Conservation (phyloP, 768 basidiomycete genomes). For the Postia placenta region DNA sequence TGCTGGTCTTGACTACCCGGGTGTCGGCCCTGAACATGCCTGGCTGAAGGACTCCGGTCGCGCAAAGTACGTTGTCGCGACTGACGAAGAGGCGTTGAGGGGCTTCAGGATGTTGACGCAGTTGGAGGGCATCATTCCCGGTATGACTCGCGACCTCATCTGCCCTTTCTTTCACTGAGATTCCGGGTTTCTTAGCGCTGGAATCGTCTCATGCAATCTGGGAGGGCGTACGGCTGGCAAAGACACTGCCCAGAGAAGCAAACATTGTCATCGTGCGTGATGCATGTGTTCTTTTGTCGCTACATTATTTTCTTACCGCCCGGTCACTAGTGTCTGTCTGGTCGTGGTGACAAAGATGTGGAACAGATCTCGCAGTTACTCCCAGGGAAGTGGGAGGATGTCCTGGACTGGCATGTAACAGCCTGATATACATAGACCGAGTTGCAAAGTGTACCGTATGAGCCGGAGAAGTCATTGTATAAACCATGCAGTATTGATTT, state of each 20-base stretch:
- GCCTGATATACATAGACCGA: not conserved
- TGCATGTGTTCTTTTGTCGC: slow-evolving; percentile 1
- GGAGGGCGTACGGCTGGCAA: slow-evolving; percentile 83
- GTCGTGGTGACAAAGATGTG: slow-evolving; percentile 97
- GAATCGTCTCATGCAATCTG: slow-evolving; percentile 97
- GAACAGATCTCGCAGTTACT: slow-evolving; percentile 92
- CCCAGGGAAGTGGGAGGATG: slow-evolving; percentile 91
- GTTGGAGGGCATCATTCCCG: slow-evolving; percentile 94
- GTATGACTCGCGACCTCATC: slow-evolving; percentile 43
- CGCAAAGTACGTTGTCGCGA: slow-evolving; percentile 90
- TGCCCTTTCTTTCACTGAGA: not conserved
- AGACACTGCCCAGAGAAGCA: slow-evolving; percentile 73
- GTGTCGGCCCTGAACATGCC: slow-evolving; percentile 97
- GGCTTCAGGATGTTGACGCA: slow-evolving; percentile 92
- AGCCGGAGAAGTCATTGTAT: too few relatives aligned
- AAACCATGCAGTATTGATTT: too few relatives aligned
- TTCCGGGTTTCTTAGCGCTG: slow-evolving; percentile 48
- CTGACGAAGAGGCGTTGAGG: slow-evolving; percentile 88
- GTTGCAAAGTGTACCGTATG: not conserved
- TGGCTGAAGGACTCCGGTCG: slow-evolving; percentile 94
- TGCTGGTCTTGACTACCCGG: slow-evolving; percentile 93
- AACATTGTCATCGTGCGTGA: slow-evolving; percentile 85
- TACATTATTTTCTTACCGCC: slow-evolving; percentile 1
- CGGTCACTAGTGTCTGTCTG: slow-evolving; percentile 74
- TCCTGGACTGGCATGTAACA: slow-evolving; percentile 86